Evolutionary conservation across 2,329 filamentous ascomycete species (phyloP).

Genomic region (Fusarium sacchari): DNA sequence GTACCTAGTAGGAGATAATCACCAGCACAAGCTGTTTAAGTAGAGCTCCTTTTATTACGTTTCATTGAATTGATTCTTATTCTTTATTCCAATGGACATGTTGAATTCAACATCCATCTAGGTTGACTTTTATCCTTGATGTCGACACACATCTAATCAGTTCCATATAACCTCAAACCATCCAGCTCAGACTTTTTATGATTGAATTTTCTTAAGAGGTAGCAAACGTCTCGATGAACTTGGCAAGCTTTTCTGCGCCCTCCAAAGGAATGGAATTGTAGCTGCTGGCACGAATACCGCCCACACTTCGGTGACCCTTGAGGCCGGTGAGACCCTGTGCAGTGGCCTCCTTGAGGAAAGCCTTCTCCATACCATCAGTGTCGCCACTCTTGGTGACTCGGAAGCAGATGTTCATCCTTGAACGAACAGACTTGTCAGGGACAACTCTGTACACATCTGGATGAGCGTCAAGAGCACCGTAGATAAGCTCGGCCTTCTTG

Average conservation of each 20-base stretch:
- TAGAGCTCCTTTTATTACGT: neutral
- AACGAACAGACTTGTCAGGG: constrained; percentile 78
- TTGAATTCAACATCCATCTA: constrained; percentile 35
- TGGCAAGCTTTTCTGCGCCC: constrained; percentile 73
- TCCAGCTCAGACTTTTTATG: neutral
- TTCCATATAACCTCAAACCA: neutral
- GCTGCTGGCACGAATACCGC: constrained; percentile 78
- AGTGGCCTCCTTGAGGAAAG: constrained; percentile 79
- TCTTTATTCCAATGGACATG: constrained; percentile 16
- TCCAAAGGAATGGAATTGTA: constrained; percentile 84
- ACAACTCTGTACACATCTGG: constrained; percentile 80
- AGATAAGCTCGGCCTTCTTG: constrained; percentile 81
- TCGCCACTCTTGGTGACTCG: constrained; percentile 70
- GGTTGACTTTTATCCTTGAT: constrained; percentile 9
- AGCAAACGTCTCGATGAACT: constrained; percentile 68
- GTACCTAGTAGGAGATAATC: too few relatives aligned
- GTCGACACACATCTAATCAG: neutral
- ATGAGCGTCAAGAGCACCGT: constrained; percentile 78
- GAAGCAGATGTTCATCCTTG: constrained; percentile 97
- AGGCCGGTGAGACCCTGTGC: constrained; percentile 77
- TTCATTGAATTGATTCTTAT: neutral
- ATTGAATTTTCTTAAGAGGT: neutral
- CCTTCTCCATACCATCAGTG: constrained; percentile 77
- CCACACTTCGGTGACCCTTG: constrained; percentile 86
- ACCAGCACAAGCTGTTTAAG: neutral